Base-by-base conservation (phyloP, 2,329 filamentous ascomycete genomes). In the Pseudogymnoascus sp. region DNA sequence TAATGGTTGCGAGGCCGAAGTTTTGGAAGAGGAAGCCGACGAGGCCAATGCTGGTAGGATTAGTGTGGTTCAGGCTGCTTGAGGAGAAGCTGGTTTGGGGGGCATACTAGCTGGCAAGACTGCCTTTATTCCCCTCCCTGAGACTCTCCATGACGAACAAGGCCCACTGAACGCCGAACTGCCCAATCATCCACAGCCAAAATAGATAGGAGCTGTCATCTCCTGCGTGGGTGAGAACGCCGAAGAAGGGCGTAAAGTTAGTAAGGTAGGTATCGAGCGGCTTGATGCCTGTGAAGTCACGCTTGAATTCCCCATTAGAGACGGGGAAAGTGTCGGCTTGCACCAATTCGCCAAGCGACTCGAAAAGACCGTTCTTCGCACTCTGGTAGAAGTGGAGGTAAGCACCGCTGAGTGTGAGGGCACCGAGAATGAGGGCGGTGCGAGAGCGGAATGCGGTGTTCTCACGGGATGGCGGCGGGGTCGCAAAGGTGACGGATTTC, bases 201-300 rank as follows among this genome's bases (percentile, higher is more conserved):
- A 60, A 60, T 5, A 60, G 28, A 60, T 60, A 60, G 19, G 22
- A 25, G 19, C 58, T 60, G 33, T 60, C 58, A 23, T 60, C 58
- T 39, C 38, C 35, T 39, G 5, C 8, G 35, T 60, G 35, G 4
- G 58, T 41, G 22, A 60, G 38, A 39, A 30, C 5, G 14, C 33
- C 38, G 38, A 60, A 60, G 58, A 60, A 60, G 35, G 58, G 35
- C 35, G 58, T 38, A n/a, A 60, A 60, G 58, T 25, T 19, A 9
- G 35, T 28, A 19, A 60, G 58, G 35, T 60, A 60, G 58, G 22
- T 16, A 19, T 60, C 58, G 12, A 60, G 23, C n/a, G 58, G 49
- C 49, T 55, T 30, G 58, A 41, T 60, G 35, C 58, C 58, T 9
- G 58, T 60, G 19, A 60, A 68, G 65, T 22, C 49, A 3, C 49